These are phyloP conservation scores for Talaromyces amestolkiae DNA, from an alignment of 2,329 filamentous ascomycete species.

Conservation along the genomic window DNA sequence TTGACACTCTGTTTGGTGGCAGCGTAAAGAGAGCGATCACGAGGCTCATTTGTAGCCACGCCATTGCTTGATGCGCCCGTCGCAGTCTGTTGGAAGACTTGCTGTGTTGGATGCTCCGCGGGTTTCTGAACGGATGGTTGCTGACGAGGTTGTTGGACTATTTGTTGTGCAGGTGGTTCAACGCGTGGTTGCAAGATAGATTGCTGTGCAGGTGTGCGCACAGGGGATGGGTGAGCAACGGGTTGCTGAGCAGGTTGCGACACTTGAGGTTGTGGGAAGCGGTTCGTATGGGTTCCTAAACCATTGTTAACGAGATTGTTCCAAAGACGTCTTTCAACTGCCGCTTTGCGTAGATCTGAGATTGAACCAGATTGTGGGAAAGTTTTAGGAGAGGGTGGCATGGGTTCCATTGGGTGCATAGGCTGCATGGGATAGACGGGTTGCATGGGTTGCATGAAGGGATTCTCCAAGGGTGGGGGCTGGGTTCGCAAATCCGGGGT, in stretches of 20 bases:
- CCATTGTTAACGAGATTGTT: constrained; percentile 8
- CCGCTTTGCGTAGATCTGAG: constrained; percentile 1
- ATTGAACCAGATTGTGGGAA: constrained; percentile 1
- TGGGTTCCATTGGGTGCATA: not conserved
- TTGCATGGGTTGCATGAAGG: not conserved
- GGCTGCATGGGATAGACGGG: not conserved
- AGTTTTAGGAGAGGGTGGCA: not conserved
- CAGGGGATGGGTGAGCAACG: not conserved
- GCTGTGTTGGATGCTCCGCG: not conserved
- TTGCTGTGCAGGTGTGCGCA: not conserved
- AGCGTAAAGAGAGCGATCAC: not conserved
- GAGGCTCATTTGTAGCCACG: not conserved
- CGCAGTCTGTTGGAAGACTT: not conserved
- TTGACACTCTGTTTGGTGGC: not conserved
- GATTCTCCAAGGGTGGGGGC: not conserved
- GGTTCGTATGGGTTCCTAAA: constrained; percentile 4
- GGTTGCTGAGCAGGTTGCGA: not conserved
- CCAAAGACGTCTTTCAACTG: not conserved
- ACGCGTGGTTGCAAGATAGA: not conserved
- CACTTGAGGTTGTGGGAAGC: not conserved
- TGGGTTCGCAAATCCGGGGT: not conserved
- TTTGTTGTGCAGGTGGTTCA: not conserved
- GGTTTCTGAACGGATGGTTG: not conserved
- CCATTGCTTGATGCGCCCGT: not conserved
- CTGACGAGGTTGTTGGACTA: not conserved